Base-by-base conservation (phyloP, 257 asterid species). In the Eucommia ulmoides region DNA sequence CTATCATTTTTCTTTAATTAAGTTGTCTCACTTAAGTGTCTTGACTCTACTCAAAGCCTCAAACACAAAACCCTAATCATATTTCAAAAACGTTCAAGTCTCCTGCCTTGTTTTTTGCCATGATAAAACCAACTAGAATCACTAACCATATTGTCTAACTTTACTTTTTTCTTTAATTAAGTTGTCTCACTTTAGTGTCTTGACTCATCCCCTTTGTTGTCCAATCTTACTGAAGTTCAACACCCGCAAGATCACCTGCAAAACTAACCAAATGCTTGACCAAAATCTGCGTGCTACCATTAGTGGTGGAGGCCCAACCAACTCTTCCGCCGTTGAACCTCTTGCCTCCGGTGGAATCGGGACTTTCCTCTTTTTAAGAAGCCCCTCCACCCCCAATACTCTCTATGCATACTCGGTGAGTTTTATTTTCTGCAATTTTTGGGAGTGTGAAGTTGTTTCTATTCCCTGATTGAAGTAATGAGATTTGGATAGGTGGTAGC, bases 231-330 rank as follows among this genome's bases (percentile, higher is more conserved):
- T 33, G 15, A 70, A 66, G 24, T 25, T 51, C 33, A 25, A 65
- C 48, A 29, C 53, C 41, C 35, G 18, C 56, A 59, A 52, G 67
- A 53, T 45, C 58, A 61, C 73, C 44, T 23, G 56, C 60, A 42
- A n/a, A 42, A 4, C 48, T 10, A 42, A 42, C 20, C 19, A 16
- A 42, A 2, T 18, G 2, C 48, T 16, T 16, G 15, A 18, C 48
- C 19, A 21, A 1, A 74, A 76, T 54, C 73, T 85, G 26, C 72
- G 87, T 19, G 93, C 60, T 1, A 93, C 95, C n/a, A 93, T 81
- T 0, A 69, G 81, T 1, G 95, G 95, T 10, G 95, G 93, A 8
- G 95, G 95, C 14, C 93, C 93, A 1, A 93, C 95, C 2, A 93
- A 93, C 8, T 81, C 95, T 49, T 81, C 95, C 3, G 95, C 95